phyloP scores from a whole-genome alignment of 2,329 filamentous ascomycete species.

The Sporothrix curviconia region DNA sequence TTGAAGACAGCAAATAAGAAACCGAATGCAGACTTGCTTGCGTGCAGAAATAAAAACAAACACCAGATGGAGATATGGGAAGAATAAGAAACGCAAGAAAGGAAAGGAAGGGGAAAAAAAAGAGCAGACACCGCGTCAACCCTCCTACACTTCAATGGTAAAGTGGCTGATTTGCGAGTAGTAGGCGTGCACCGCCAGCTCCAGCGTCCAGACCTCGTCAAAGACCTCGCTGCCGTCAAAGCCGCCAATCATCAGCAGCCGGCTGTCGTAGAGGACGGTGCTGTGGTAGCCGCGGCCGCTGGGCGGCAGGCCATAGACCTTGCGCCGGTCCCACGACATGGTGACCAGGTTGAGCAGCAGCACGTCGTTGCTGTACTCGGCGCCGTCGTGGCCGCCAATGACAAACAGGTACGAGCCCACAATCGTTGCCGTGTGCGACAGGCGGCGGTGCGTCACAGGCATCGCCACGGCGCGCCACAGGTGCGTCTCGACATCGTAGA shows the following conservation, averaged over 20 bases:
- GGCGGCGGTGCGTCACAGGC: slow-evolving; percentile 53
- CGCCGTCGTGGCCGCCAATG: slow-evolving; percentile 63
- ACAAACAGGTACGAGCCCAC: slow-evolving; percentile 66
- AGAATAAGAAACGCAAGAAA: neutral
- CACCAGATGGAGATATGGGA: neutral
- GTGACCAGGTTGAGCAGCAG: slow-evolving; percentile 63
- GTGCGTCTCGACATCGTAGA: slow-evolving; percentile 60
- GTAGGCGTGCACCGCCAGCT: slow-evolving; percentile 64
- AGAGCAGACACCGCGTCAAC: neutral
- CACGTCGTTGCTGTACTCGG: slow-evolving; percentile 63
- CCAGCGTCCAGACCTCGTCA: slow-evolving; percentile 59
- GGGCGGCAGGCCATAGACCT: slow-evolving; percentile 57
- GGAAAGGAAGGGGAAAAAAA: neutral
- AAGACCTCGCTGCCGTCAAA: slow-evolving; percentile 64
- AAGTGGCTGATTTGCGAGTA: slow-evolving; percentile 70
- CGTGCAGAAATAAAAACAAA: neutral
- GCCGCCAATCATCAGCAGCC: slow-evolving; percentile 58
- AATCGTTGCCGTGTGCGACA: slow-evolving; percentile 63
- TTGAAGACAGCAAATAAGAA: neutral
- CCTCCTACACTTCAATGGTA: slow-evolving; percentile 57
- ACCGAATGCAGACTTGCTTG: too few species aligned
- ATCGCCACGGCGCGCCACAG: slow-evolving; percentile 55
- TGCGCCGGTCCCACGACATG: slow-evolving; percentile 66
- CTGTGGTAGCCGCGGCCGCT: slow-evolving; percentile 62
- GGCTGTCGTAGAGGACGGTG: slow-evolving; percentile 58